phyloP scores from a whole-genome alignment of 2,329 filamentous ascomycete species.

The Clonostachys chloroleuca region DNA sequence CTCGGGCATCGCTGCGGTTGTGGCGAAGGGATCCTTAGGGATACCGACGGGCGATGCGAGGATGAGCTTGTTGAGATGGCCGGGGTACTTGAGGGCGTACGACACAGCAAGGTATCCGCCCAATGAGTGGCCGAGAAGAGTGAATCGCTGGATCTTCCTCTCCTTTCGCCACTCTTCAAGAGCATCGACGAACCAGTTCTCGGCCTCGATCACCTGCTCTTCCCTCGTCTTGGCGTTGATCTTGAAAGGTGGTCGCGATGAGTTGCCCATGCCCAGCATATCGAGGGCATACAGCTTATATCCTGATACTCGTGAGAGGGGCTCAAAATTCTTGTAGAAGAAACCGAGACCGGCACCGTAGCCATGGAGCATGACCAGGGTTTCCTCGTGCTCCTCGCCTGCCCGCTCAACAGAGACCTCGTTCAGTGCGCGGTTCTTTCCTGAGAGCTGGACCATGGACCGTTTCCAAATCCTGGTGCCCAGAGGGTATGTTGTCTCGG shows the following conservation, averaged over 20 bases:
- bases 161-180: slow-evolving; percentile 93
- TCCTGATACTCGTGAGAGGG: slow-evolving; percentile 69
- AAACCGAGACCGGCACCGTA: slow-evolving; percentile 96
- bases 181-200: slow-evolving; percentile 93
- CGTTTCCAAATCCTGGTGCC: slow-evolving; percentile 84
- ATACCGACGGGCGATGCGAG: slow-evolving; percentile 92
- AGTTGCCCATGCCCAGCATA: slow-evolving; percentile 91
- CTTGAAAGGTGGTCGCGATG: slow-evolving; percentile 76
- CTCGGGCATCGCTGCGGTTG: slow-evolving; percentile 75
- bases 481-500: slow-evolving; percentile 65
- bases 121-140: slow-evolving; percentile 85
- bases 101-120: slow-evolving; percentile 94
- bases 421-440: slow-evolving; percentile 83
- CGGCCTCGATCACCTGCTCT: slow-evolving; percentile 80
- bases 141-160: slow-evolving; percentile 88
- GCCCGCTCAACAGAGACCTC: slow-evolving; percentile 87
- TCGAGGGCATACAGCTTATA: slow-evolving; percentile 95
- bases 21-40: slow-evolving; percentile 88
- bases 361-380: slow-evolving; percentile 91
- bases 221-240: slow-evolving; percentile 78
- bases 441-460: slow-evolving; percentile 76
- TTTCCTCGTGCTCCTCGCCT: slow-evolving; percentile 76
- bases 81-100: slow-evolving; percentile 95
- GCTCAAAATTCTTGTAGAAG: slow-evolving; percentile 98
- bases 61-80: slow-evolving; percentile 91